Percentiles rank a stretch among this genome's conserved stretches.
Evolutionary conservation across 2,329 filamentous ascomycete genomes (phyloP).

Genomic region (Lecanicillium sp.): DNA sequence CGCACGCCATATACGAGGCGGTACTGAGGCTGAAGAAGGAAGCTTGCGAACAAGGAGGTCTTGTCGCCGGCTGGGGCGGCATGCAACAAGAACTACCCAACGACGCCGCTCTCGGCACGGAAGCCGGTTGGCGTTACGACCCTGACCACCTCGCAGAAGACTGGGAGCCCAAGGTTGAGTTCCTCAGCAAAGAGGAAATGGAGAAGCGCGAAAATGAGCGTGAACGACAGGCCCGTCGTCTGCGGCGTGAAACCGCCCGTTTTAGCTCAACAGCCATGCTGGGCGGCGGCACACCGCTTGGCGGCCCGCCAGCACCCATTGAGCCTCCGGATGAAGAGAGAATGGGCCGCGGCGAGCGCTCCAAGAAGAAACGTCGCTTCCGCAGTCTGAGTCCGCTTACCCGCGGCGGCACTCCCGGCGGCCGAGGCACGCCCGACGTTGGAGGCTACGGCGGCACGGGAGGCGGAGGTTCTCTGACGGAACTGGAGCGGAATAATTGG

Average conservation of each 20-base stretch:
- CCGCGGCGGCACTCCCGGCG: slow-evolving; percentile 54
- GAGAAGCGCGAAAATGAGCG: slow-evolving; percentile 93
- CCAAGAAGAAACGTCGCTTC: slow-evolving; percentile 92
- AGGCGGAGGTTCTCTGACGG: slow-evolving; percentile 59
- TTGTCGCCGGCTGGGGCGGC: slow-evolving; percentile 65
- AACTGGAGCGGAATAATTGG: slow-evolving; percentile 76
- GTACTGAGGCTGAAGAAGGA: slow-evolving; percentile 92
- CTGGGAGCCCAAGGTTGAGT: slow-evolving; percentile 77
- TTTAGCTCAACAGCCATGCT: slow-evolving; percentile 82
- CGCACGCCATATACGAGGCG: slow-evolving; percentile 94
- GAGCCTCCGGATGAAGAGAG: slow-evolving; percentile 57
- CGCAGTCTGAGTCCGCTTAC: slow-evolving; percentile 76
- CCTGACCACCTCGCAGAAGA: slow-evolving; percentile 78
- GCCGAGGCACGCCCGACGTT: slow-evolving; percentile 72
- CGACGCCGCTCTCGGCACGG: slow-evolving; percentile 71
- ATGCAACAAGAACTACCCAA: slow-evolving; percentile 66
- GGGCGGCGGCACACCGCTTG: slow-evolving; percentile 57
- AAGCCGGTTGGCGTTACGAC: slow-evolving; percentile 93
- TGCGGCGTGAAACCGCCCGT: slow-evolving; percentile 83
- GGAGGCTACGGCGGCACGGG: slow-evolving; percentile 66
- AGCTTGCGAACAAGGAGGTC: slow-evolving; percentile 81
- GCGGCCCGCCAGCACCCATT: slow-evolving; percentile 32
- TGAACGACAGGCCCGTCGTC: slow-evolving; percentile 78
- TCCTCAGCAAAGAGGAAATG: slow-evolving; percentile 88
- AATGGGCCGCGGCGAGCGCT: slow-evolving; percentile 85